These are phyloP conservation scores for Corrigiola litoralis DNA, from an alignment of 179 eudicot genomes.

Conservation along the genomic window DNA sequence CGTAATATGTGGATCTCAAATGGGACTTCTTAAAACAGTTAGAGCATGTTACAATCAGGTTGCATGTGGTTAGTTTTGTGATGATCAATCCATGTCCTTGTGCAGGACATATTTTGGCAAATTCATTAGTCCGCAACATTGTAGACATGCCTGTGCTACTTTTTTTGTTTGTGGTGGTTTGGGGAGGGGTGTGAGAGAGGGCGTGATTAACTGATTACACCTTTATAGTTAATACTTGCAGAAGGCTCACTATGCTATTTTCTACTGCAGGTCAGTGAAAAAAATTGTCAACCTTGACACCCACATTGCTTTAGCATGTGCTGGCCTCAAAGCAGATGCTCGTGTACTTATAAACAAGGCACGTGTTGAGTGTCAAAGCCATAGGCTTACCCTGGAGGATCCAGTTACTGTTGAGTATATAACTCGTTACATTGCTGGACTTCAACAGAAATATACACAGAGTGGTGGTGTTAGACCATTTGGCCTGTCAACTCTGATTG, in stretches of 20 bases:
- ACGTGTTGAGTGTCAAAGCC: slow-evolving; percentile 96
- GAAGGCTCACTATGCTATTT: not conserved
- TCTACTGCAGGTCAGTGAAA: slow-evolving; percentile 53
- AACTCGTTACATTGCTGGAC: slow-evolving; percentile 96
- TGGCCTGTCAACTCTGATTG: slow-evolving; percentile 97
- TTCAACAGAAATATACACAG: slow-evolving; percentile 97
- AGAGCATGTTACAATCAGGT: not conserved
- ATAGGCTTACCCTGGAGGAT: slow-evolving; percentile 93
- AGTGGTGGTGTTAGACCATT: slow-evolving; percentile 99
- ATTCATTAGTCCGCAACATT: not conserved
- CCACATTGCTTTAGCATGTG: slow-evolving; percentile 91
- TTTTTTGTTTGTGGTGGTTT: not conserved
- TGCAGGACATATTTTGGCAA: not conserved
- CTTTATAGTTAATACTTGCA: not conserved
- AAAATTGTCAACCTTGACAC: slow-evolving; percentile 67
- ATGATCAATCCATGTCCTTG: not conserved
- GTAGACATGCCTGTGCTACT: not conserved
- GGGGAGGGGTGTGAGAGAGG: not conserved
- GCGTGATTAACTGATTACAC: not conserved
- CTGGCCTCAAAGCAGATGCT: slow-evolving; percentile 99
- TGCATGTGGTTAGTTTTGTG: not conserved
- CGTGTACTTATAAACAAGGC: slow-evolving; percentile 94
- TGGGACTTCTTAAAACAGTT: not conserved
- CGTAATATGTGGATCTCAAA: not conserved
- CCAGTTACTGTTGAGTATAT: slow-evolving; percentile 95